Conservation (phyloP, 192 early-diverging fungal species). For the Podila minutissima region DNA sequence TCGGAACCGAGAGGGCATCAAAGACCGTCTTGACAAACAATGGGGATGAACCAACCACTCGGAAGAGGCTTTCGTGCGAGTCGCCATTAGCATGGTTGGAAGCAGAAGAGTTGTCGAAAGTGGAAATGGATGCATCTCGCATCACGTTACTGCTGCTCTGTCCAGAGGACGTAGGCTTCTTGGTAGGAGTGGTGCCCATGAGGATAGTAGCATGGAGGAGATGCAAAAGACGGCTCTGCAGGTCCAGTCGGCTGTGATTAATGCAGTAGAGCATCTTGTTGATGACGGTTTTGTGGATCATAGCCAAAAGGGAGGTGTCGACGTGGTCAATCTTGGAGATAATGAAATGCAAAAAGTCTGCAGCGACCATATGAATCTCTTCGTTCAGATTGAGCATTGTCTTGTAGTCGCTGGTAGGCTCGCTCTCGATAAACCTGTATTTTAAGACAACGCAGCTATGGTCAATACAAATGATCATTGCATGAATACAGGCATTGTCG, state of each 20-base stretch:
- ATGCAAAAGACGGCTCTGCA: slow-evolving; percentile 69
- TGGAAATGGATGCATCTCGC: slow-evolving; percentile 26
- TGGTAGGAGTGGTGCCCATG: slow-evolving; percentile 42
- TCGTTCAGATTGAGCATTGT: slow-evolving; percentile 49
- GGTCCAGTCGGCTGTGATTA: slow-evolving; percentile 53
- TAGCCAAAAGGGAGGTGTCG: slow-evolving; percentile 55
- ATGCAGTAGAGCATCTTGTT: slow-evolving; percentile 72
- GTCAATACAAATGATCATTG: neutral
- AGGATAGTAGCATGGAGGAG: slow-evolving; percentile 62
- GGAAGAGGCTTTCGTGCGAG: slow-evolving; percentile 31
- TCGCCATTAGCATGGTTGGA: neutral
- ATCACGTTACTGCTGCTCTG: slow-evolving; percentile 7
- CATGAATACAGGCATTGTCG: neutral
- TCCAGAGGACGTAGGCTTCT: slow-evolving; percentile 11
- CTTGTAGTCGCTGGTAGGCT: slow-evolving; percentile 45
- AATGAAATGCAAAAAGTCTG: slow-evolving; percentile 67
- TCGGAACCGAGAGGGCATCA: slow-evolving; percentile 63
- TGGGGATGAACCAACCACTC: slow-evolving; percentile 49
- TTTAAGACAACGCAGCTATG: neutral
- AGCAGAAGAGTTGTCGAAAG: slow-evolving; percentile 10
- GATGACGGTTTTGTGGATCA: slow-evolving; percentile 61
- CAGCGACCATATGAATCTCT: slow-evolving; percentile 65
- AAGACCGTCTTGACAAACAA: slow-evolving; percentile 67
- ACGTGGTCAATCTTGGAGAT: slow-evolving; percentile 63
- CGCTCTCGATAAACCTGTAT: slow-evolving; percentile 54